Conservation (phyloP, 257 asterid species). For the Solanum okadae region DNA sequence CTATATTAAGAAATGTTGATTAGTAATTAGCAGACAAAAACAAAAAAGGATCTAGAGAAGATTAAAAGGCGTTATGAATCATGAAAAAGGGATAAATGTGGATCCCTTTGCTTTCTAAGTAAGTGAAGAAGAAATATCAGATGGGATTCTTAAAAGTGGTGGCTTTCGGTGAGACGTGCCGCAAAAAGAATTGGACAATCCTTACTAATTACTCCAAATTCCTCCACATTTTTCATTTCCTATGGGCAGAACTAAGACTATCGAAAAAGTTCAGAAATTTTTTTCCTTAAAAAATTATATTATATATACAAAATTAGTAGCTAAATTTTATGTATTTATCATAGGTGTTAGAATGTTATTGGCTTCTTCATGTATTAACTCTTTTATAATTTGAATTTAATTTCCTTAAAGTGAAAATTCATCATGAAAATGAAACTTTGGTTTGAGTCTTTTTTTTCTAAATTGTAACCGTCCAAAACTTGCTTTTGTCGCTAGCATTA, state of each 20-base stretch:
- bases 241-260: neutral
- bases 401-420: neutral
- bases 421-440: neutral
- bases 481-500: neutral
- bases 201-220: neutral
- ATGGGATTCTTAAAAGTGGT: neutral
- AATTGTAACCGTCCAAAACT: conserved; percentile 4
- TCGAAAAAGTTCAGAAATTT: neutral
- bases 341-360: neutral
- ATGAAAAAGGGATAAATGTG: neutral
- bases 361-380: neutral
- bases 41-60: neutral
- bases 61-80: neutral
- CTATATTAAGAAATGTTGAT: neutral
- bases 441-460: neutral
- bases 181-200: conserved; percentile 12
- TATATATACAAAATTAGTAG: neutral
- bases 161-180: conserved; percentile 37
- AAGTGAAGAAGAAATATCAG: neutral
- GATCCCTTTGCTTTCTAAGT: neutral
- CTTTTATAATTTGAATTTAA: neutral
- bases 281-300: neutral
- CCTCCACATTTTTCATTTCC: neutral
- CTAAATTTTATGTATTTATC: neutral
- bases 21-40: neutral